Percentiles rank a stretch among this genome's conserved stretches.
Evolutionary conservation across 768 basidiomycete genomes (phyloP).

Genomic region (Russula virescens): DNA sequence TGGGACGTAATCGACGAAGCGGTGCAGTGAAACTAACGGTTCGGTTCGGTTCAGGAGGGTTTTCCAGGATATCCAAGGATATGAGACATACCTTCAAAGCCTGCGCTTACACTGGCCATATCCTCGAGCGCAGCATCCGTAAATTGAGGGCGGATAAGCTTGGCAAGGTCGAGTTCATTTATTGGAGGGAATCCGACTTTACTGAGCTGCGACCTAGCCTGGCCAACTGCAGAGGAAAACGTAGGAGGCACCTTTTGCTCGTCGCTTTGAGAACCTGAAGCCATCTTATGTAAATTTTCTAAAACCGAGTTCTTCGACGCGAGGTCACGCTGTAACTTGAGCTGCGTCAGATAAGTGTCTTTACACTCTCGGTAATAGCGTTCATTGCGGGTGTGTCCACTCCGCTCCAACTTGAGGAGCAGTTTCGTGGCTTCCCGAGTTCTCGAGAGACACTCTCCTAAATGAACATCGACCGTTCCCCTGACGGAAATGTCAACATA

Average conservation of each 20-base stretch:
- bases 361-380: constrained; percentile 14
- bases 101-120: constrained; percentile 19
- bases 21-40: constrained; percentile 6
- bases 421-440: neutral
- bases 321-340: constrained; percentile 12
- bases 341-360: constrained; percentile 13
- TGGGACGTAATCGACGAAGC: constrained; percentile 21
- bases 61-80: neutral
- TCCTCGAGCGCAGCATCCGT: constrained; percentile 11
- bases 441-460: neutral
- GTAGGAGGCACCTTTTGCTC: neutral
- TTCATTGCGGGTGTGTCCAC: constrained; percentile 15
- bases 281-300: neutral
- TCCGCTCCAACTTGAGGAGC: constrained; percentile 16
- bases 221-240: neutral
- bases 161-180: neutral
- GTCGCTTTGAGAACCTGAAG: neutral
- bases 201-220: neutral
- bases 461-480: neutral
- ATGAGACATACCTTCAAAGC: constrained; percentile 19
- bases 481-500: neutral
- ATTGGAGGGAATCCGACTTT: neutral
- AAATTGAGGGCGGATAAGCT: neutral
- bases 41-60: neutral
- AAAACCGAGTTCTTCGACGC: neutral